phyloP scores from a whole-genome alignment of 176 grass and related monocot genomes.

The Oryza glumipatula region DNA sequence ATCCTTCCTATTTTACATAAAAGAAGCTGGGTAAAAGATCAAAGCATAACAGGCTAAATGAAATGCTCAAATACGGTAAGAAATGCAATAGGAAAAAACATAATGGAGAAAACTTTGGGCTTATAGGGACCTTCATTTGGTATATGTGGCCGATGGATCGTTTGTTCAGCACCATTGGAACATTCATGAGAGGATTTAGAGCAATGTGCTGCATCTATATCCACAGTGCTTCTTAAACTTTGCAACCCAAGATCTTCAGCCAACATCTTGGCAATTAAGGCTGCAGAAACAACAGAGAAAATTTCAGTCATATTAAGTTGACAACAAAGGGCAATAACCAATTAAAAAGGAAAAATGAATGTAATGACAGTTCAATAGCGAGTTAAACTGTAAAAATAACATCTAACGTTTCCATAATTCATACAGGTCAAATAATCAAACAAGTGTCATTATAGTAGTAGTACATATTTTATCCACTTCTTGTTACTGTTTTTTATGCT shows the following conservation, averaged over 20 bases:
- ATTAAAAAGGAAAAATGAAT: not conserved
- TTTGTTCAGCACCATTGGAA: slow-evolving; percentile 33
- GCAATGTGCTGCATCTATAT: slow-evolving; percentile 31
- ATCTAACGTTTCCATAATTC: not conserved
- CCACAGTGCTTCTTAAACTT: slow-evolving; percentile 40
- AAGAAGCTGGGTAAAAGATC: not conserved
- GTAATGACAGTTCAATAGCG: not conserved
- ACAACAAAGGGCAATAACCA: not conserved
- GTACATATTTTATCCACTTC: not conserved
- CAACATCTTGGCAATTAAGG: slow-evolving; percentile 62
- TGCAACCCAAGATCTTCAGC: slow-evolving; percentile 49
- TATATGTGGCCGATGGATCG: slow-evolving; percentile 1
- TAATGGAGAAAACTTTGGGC: not conserved
- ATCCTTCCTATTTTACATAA: slow-evolving; percentile 48
- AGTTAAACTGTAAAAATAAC: not conserved
- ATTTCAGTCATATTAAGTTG: not conserved
- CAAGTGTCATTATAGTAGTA: not conserved
- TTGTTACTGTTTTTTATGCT: not conserved
- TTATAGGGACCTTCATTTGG: slow-evolving; percentile 41
- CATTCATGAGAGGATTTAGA: slow-evolving; percentile 33
- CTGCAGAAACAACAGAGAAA: slow-evolving; percentile 41
- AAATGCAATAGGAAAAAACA: not conserved
- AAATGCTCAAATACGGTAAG: not conserved
- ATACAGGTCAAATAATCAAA: not conserved
- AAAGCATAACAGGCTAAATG: slow-evolving; percentile 20